Evolutionary conservation across 2,329 filamentous ascomycete species (phyloP), one percentile per base, ranked within the genome.

Genomic region (Davidsoniella australis): DNA sequence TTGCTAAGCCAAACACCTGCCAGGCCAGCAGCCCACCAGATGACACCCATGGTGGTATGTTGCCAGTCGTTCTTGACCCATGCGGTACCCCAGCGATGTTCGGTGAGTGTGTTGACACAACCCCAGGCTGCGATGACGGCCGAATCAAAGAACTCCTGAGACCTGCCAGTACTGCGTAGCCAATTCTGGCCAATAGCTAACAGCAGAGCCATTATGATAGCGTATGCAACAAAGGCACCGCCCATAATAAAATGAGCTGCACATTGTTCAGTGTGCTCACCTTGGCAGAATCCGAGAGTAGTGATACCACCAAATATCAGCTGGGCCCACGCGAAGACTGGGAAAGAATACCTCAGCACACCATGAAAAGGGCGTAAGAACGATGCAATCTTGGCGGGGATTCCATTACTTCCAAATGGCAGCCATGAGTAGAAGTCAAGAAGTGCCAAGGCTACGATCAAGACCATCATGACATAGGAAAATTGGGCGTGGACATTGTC

Each of bases 171-270:
- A 44, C 81, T 76, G 56, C 77, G 78, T 51, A 98, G 67, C 86
- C 87, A 95, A 29, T 78, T 66, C 64, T 96, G 91, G 12, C 91
- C 91, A 39, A 91, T 86, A 6, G 95, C 68, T 33, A 96, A 74
- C 17, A 95, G 67, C 17, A 96, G 81, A 2, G 85, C 88, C 56
- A 98, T 72, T 37, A 94, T 62, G 49, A 95, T 82, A 24, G 85
- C 91, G 59, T 98, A 98, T 26, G 75, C 91, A 57, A 98, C 89
- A 62, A 98, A 98, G 1, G 89, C 88, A 56, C 84, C 82, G 41
- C 91, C 91, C 91, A 98, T 98, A 64, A 96, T 98, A 64, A 96
- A 98, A 64, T 98, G 91, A 1, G 91, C 91, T 40, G 85, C 67
- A 64, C 91, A 98, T 64, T 98, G 91, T 29, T 88, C 89, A 1